A percentile compares a stretch with the other conserved stretches of the same genome.
Evolutionary conservation across 2,329 filamentous ascomycete species (phyloP).

Genomic region (Coleophoma crateriformis): DNA sequence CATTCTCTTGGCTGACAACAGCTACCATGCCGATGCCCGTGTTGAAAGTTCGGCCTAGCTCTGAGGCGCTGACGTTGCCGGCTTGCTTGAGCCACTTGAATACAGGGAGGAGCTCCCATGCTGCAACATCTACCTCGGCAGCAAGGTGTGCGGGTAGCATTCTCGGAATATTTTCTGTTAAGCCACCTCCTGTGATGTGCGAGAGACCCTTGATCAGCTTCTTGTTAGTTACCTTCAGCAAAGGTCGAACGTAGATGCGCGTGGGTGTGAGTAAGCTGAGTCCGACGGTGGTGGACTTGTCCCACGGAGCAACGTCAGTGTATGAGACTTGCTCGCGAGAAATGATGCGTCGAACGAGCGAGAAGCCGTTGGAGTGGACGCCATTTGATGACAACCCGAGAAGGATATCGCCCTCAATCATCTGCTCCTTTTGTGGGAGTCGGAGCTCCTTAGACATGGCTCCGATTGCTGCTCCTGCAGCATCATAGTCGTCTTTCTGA

Average conservation of each 20-base stretch:
- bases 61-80: constrained; percentile 64
- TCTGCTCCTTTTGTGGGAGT: constrained; percentile 69
- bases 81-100: constrained; percentile 79
- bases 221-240: constrained; percentile 60
- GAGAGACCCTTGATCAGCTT: constrained; percentile 82
- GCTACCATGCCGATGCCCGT: constrained; percentile 92
- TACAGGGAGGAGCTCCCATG: constrained; percentile 72
- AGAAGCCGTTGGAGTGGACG: constrained; percentile 95
- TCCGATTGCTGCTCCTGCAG: constrained; percentile 83
- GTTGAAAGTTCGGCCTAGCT: constrained; percentile 94
- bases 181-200: constrained; percentile 93
- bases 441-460: constrained; percentile 66
- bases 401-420: constrained; percentile 79
- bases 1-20: constrained; percentile 65
- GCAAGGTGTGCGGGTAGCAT: constrained; percentile 78
- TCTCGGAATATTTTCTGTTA: constrained; percentile 89
- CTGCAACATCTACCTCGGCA: constrained; percentile 71
- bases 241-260: constrained; percentile 82
- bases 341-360: constrained; percentile 87
- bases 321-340: constrained; percentile 67
- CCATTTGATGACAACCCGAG: constrained; percentile 82
- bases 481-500: constrained; percentile 83
- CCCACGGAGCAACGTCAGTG: constrained; percentile 72
- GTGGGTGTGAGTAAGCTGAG: constrained; percentile 81
- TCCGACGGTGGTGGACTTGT: constrained; percentile 57